Conservation (phyloP, 2,329 filamentous ascomycete species). For the Penicillium sp. region DNA sequence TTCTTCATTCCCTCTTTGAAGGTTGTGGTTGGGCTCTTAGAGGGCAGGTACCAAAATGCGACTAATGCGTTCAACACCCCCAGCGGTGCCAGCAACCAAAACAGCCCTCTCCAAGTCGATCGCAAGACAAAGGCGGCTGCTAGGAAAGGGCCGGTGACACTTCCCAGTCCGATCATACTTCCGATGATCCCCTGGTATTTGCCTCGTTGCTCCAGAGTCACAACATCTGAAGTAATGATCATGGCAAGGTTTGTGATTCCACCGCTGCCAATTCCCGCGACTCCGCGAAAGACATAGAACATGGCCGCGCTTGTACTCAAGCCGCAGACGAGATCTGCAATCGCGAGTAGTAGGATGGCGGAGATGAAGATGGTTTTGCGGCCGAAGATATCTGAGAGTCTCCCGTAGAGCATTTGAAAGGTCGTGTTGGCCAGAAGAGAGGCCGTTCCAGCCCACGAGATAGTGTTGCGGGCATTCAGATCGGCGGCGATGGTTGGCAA, state of each 20-base stretch:
- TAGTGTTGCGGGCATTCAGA: slow-evolving; percentile 40
- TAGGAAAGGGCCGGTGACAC: slow-evolving; percentile 44
- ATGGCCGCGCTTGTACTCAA: slow-evolving; percentile 51
- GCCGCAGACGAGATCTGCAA: slow-evolving; percentile 55
- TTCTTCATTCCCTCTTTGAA: slow-evolving; percentile 47
- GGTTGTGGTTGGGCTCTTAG: slow-evolving; percentile 44
- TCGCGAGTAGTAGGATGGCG: slow-evolving; percentile 48
- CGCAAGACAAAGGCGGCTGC: slow-evolving; percentile 41
- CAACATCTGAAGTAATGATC: slow-evolving; percentile 57
- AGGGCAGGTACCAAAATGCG: slow-evolving; percentile 48
- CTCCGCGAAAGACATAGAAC: slow-evolving; percentile 56
- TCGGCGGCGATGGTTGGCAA: slow-evolving; percentile 49
- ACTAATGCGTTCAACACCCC: slow-evolving; percentile 43
- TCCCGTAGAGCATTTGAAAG: slow-evolving; percentile 60
- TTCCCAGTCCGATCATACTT: slow-evolving; percentile 41
- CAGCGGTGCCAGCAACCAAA: slow-evolving; percentile 49
- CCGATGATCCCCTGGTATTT: slow-evolving; percentile 48
- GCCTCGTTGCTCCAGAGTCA: slow-evolving; percentile 54
- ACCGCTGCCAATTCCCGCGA: slow-evolving; percentile 57
- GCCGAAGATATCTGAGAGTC: slow-evolving; percentile 56
- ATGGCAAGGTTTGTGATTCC: slow-evolving; percentile 55
- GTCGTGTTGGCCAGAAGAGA: slow-evolving; percentile 61
- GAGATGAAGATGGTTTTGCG: slow-evolving; percentile 54
- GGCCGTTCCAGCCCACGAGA: slow-evolving; percentile 66
- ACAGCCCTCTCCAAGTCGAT: slow-evolving; percentile 41